A percentile compares a stretch with the other conserved stretches of the same genome.
Conservation (phyloP, 164 flowering plant species). For the Brasenia schreberi region DNA sequence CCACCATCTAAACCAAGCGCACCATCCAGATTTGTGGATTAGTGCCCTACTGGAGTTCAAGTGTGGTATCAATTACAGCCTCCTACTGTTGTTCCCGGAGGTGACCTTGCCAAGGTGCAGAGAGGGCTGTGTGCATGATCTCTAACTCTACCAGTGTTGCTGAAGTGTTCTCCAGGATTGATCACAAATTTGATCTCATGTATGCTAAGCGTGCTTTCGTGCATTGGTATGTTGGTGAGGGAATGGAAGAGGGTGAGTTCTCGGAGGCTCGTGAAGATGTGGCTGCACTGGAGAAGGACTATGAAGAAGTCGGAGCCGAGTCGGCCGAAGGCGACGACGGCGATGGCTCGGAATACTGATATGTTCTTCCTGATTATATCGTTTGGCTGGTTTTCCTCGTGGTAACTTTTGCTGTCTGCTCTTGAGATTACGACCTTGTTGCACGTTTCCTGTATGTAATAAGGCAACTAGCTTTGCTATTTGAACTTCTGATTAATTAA, state of each 20-base stretch:
- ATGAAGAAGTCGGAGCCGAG: slow-evolving; percentile 59
- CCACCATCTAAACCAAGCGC: slow-evolving; percentile 37
- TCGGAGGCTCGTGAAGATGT: slow-evolving; percentile 56
- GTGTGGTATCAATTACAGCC: slow-evolving; percentile 17
- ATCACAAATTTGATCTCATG: slow-evolving; percentile 49
- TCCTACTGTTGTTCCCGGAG: slow-evolving; percentile 60
- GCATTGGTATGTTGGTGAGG: slow-evolving; percentile 20
- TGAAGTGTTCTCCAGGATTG: slow-evolving; percentile 41
- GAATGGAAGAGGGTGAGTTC: slow-evolving; percentile 61
- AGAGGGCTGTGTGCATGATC: slow-evolving; percentile 67
- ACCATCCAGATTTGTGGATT: slow-evolving; percentile 66
- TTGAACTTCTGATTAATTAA: no score
- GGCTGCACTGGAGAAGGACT: slow-evolving; percentile 56
- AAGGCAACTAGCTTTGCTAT: no score
- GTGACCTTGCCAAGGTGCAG: slow-evolving; percentile 61
- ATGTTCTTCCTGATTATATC: no score
- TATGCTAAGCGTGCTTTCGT: slow-evolving; percentile 42
- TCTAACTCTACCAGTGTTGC: slow-evolving; percentile 44
- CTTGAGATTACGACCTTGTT: no score
- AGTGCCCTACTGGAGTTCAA: slow-evolving; percentile 67
- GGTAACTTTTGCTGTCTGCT: no score
- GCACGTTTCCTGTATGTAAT: no score
- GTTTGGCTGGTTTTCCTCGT: no score
- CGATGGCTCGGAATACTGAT: slow-evolving; percentile 22
- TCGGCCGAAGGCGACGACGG: slow-evolving; percentile 45